Base-by-base conservation (phyloP, 148 eudicot species). In the Hydrangea macrophylla region DNA sequence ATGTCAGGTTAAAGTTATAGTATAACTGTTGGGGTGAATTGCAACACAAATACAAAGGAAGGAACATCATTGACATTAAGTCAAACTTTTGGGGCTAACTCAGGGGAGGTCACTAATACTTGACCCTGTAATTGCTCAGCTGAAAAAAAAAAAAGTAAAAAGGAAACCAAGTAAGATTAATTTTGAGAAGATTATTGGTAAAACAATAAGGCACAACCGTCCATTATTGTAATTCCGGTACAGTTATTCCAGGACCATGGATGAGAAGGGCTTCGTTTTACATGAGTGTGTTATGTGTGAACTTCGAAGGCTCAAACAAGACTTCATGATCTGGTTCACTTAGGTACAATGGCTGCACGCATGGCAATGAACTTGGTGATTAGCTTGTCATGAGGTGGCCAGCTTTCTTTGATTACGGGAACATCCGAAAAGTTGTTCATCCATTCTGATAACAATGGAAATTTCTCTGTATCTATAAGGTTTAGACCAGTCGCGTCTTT, bases 391-490 rank as follows among this genome's bases (percentile, higher is more conserved):
- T n/a, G n/a, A n/a, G n/a, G n/a, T n/a, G n/a, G n/a, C n/a, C n/a
- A n/a, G n/a, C n/a, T n/a, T n/a, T n/a, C n/a, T n/a, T n/a, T n/a
- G n/a, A 78, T 74, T 4, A 65, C 30, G 0, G 64, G 73, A 70
- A 44, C 60, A 31, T 78, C 72, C 1, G 72, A 54, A 24, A 64
- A 78, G 69, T 63, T 56, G 0, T 54, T 69, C 59, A 70, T 60
- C 82, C 82, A 78, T 6, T 45, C 48, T 17, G 72, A 60, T 57
- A 78, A 45, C 23, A 26, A 35, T 7, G 82, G 82, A 33, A 78
- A 74, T 53, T 9, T 50, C 26, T 70, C 45, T 15, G 62, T 54
- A 35, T 70, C 69, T 4, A 74, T 53, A 31, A 78, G 9, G 40
- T 65, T 70, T 44, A 54, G 15, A 31, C 32, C 82, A 17, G 37